Base-by-base conservation (phyloP, 306 rosid genomes). In the Quercus parvula region DNA sequence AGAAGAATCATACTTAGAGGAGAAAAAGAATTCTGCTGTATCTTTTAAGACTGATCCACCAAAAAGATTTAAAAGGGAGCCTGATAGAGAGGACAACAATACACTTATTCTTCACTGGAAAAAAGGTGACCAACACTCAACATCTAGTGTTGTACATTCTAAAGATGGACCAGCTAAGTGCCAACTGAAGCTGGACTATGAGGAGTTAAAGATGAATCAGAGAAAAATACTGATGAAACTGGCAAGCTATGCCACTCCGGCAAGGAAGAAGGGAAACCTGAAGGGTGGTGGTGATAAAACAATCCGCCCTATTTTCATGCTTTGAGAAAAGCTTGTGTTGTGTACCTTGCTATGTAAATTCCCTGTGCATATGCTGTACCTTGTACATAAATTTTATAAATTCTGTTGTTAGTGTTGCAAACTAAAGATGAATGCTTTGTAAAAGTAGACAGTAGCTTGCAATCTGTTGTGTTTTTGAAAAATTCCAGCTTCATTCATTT, bases 281-380 rank as follows among this genome's bases (percentile, higher is more conserved):
- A 94, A 87, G 79, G 44, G 55, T 78, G 78, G 85, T 31, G 71
- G 68, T 63, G 92, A 90, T 77, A 91, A 92, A 92, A 76, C 97
- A 88, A 62, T 86, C 89, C 46, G 85, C 91, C 22, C 82, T 94
- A 54, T 85, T 94, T 81, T 86, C 95, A 9, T 92, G 70, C 88
- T 92, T 89, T 1, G 85, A 92, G n/a, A 94, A 84, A 84, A 87
- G 80, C 87, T 92, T 81, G 81, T 59, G 25, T n/a, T 69, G 15
- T 71, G 55, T 76, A 56, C 62, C 56, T 30, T 44, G 69, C 54
- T 20, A 4, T 59, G 30, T 12, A 4, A 22, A 18, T 35, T n/a
- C 5, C 25, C 27, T 67, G 15, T 35, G 51, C 24, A 67, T 67
- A 67, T 35, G 17, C 24, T 67, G 51, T 27, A 35, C 10, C 17